These are phyloP conservation scores for Acarospora socialis DNA, from an alignment of 2,329 filamentous ascomycete species.

Conservation along the genomic window DNA sequence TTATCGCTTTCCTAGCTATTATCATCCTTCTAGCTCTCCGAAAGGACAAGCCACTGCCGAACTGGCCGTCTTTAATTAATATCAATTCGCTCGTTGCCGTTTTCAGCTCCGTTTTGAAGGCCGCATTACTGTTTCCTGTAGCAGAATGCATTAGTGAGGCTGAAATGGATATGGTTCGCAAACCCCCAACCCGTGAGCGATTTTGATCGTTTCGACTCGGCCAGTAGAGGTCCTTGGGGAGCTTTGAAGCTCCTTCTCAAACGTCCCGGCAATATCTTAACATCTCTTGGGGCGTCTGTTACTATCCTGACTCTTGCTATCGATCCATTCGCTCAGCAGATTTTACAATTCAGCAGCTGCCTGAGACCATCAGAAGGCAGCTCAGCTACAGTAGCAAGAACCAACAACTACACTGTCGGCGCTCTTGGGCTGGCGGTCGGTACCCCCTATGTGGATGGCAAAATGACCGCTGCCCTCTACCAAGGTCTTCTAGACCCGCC, in stretches of 20 bases:
- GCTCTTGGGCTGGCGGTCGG: too few relatives aligned
- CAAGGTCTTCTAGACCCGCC: too few relatives aligned
- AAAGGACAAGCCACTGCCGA: constrained; percentile 10
- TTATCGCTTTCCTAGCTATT: constrained; percentile 11
- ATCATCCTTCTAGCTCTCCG: constrained; percentile 4
- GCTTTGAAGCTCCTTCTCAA: constrained; percentile 12
- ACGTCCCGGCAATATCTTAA: constrained; percentile 4
- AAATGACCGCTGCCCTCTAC: too few relatives aligned
- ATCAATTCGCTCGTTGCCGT: constrained; percentile 21
- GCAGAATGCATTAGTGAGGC: constrained; percentile 19
- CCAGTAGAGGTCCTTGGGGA: constrained; percentile 19
- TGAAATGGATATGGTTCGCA: constrained; percentile 19
- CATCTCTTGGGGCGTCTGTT: constrained; percentile 15
- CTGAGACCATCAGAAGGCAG: too few relatives aligned
- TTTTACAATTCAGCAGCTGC: too few relatives aligned
- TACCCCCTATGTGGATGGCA: too few relatives aligned
- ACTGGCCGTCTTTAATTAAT: constrained; percentile 14
- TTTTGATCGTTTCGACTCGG: constrained; percentile 18
- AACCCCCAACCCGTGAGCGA: constrained; percentile 13
- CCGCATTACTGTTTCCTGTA: constrained; percentile 15
- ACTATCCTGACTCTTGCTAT: constrained; percentile 17
- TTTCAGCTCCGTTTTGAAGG: constrained; percentile 17
- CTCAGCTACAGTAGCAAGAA: too few relatives aligned
- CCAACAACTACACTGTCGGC: too few relatives aligned
- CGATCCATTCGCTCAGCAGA: constrained; percentile 20